Evolutionary conservation across 2,329 filamentous ascomycete genomes (phyloP), one percentile per base, ranked within the genome.

Genomic region (Fusarium compactum): DNA sequence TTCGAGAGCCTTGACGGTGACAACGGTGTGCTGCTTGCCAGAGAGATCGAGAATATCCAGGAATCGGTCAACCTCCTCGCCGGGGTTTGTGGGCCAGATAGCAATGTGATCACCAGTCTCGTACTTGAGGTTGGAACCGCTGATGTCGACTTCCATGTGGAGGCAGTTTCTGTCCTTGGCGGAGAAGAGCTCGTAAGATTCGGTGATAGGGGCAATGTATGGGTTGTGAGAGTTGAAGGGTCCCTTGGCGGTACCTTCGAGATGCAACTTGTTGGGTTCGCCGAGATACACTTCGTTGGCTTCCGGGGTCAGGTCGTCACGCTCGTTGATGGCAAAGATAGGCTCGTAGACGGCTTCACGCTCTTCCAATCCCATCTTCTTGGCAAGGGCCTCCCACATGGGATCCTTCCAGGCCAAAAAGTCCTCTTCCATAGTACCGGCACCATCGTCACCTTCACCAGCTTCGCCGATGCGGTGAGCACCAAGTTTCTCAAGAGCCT

Each of bases 371-470:
- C 89, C 89, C 91, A 99, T 93, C 78, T 93, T 90, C 71, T 93
- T 88, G 25, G 92, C 86, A 56, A 99, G 86, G 65, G 92, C 92
- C 76, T 88, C 85, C 96, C 97, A 99, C 96, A 99, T 99, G 67
- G 95, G 95, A 77, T 99, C 96, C 84, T 99, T 99, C 96, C 96
- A 99, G 72, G 95, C 93, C 76, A 99, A 84, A 81, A 98, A 99
- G 78, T 99, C 97, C 83, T 99, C 97, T 83, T 99, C 96, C 97
- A 99, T 99, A 61, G 96, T 99, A 67, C 97, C 96, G 71, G 96
- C 95, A 70, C 97, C 96, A 79, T 99, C 96, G 76, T 99, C 96
- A 77, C 96, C 96, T 84, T 98, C 95, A 75, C 97, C 96, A 59
- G 95, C 94, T 62, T 90, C 86, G 47, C 96, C 95, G 73, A 99